These are phyloP conservation scores for Salvia hispanica DNA, from an alignment of 257 asterid genomes.

Conservation along the genomic window DNA sequence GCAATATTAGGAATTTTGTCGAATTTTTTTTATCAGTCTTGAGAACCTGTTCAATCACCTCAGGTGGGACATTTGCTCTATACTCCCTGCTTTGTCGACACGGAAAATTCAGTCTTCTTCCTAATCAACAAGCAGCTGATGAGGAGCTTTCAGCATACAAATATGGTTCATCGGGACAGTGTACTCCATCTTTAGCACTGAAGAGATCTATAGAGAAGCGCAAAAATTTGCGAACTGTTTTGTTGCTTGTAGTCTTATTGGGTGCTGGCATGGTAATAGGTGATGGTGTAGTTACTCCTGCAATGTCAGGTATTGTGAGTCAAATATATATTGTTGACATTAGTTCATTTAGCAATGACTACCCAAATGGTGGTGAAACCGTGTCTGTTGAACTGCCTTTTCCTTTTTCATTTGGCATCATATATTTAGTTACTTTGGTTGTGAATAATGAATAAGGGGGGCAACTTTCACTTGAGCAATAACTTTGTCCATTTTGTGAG, in stretches of 20 bases:
- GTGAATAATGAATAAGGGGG: not conserved
- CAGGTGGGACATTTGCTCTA: conserved; percentile 98
- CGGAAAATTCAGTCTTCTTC: conserved; percentile 91
- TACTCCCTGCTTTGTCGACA: conserved; percentile 92
- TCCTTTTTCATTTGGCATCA: conserved; percentile 1
- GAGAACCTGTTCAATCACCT: conserved; percentile 35
- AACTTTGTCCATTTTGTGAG: not conserved
- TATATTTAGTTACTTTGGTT: not conserved
- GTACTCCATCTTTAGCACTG: conserved; percentile 54
- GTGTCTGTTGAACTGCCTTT: not conserved
- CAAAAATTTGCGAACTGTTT: conserved; percentile 62
- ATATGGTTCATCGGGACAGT: conserved; percentile 65
- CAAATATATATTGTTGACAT: conserved; percentile 20
- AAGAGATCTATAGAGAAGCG: conserved; percentile 85
- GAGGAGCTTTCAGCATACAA: conserved; percentile 89
- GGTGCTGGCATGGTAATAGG: conserved; percentile 95
- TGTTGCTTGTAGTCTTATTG: conserved; percentile 77
- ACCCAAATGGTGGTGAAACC: not conserved
- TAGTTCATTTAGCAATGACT: conserved; percentile 15
- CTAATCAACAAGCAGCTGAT: conserved; percentile 98
- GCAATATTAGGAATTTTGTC: conserved; percentile 12
- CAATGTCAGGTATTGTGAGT: conserved; percentile 67
- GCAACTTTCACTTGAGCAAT: not conserved
- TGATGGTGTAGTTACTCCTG: conserved; percentile 82
- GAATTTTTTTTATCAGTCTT: conserved; percentile 27